Percentiles rank a stretch among this genome's conserved stretches.
Evolutionary conservation across 1,284 basidiomycete species (phyloP).

Genomic region (Heterobasidion irregulare): DNA sequence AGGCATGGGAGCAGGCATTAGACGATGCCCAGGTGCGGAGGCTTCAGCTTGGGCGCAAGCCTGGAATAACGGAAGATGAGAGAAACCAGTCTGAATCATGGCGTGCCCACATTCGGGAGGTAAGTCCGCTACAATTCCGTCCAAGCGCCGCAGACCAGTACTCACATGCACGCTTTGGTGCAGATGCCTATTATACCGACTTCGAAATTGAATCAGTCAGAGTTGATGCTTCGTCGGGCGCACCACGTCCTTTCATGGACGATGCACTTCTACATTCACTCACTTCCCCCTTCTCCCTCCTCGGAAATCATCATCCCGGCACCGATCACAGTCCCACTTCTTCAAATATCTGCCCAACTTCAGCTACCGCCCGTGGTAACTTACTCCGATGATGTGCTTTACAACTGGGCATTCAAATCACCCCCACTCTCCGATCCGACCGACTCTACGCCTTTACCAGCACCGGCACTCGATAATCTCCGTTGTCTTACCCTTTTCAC

Average conservation of each 20-base stretch:
- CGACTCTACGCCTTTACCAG: slow-evolving; percentile 12
- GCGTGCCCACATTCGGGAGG: slow-evolving; percentile 52
- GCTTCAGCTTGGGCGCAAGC: slow-evolving; percentile 50
- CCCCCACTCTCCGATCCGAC: slow-evolving; percentile 14
- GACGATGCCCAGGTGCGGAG: slow-evolving; percentile 41
- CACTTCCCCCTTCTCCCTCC: slow-evolving; percentile 40
- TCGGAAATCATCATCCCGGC: slow-evolving; percentile 57
- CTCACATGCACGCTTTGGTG: background rate
- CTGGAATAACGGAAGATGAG: slow-evolving; percentile 34
- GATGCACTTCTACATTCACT: slow-evolving; percentile 86
- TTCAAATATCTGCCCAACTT: slow-evolving; percentile 69
- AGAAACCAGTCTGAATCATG: slow-evolving; percentile 43
- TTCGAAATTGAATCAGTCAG: slow-evolving; percentile 42
- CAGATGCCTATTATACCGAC: slow-evolving; percentile 46
- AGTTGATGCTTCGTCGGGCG: slow-evolving; percentile 69
- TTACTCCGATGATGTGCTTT: slow-evolving; percentile 90
- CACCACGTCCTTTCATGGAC: slow-evolving; percentile 84
- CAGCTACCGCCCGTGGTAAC: slow-evolving; percentile 88
- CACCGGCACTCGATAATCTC: slow-evolving; percentile 46
- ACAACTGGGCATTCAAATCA: slow-evolving; percentile 69
- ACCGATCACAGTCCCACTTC: slow-evolving; percentile 70
- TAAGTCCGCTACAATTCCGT: slow-evolving; percentile 17
- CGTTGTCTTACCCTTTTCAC: slow-evolving; percentile 72
- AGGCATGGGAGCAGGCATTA: slow-evolving; percentile 61
- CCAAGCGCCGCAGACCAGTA: no score